Percentiles rank a stretch among this genome's conserved stretches.
Evolutionary conservation across 306 rosid genomes (phyloP).

Genomic region (Pyrus bretschneideri): DNA sequence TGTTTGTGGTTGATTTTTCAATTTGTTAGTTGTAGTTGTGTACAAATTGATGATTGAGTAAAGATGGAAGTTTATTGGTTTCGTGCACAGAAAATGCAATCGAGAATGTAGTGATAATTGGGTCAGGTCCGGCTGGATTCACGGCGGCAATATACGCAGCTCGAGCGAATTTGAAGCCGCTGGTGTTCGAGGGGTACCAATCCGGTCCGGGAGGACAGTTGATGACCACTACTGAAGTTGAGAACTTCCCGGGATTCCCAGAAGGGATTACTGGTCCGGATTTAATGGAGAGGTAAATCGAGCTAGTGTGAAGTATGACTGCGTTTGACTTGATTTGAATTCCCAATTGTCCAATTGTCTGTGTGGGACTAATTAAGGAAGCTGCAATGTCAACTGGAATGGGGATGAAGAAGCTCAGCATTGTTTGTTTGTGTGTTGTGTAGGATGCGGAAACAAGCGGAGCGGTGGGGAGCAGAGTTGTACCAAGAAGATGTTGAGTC

Average conservation of each 20-base stretch:
- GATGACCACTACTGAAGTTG: constrained; percentile 97
- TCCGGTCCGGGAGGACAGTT: constrained; percentile 94
- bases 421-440: constrained; percentile 8
- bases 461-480: constrained; percentile 95
- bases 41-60: background rate
- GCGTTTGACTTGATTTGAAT: background rate
- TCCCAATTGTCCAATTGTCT: background rate
- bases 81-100: constrained; percentile 40
- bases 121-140: constrained; percentile 94
- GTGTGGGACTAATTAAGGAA: background rate
- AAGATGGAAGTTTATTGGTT: background rate
- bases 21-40: background rate
- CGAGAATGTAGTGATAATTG: constrained; percentile 86
- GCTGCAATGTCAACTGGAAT: background rate
- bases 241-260: constrained; percentile 94
- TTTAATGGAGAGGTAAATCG: constrained; percentile 77
- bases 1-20: background rate
- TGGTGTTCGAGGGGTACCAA: constrained; percentile 89
- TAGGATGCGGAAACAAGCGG: constrained; percentile 69
- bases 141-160: constrained; percentile 95
- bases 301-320: background rate
- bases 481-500: constrained; percentile 87
- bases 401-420: constrained; percentile 1
- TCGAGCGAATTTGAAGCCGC: constrained; percentile 92
- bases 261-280: constrained; percentile 96